Base-by-base conservation (phyloP, 441 rosid genomes). In the Erysimum pusillum region DNA sequence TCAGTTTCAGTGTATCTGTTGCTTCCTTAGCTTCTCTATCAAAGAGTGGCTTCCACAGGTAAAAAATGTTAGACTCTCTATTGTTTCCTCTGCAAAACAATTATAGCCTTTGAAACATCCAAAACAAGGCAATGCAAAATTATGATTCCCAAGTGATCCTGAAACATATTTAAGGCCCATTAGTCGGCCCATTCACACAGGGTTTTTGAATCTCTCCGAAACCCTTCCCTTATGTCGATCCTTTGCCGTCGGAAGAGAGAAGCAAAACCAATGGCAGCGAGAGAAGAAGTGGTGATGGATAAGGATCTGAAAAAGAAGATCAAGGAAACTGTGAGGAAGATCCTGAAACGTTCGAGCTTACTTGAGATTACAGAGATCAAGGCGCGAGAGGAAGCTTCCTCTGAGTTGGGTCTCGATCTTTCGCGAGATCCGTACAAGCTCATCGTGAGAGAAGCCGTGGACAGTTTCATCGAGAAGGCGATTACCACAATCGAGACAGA, bases 371-470 rank as follows among this genome's bases (percentile, higher is more conserved):
- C 83, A 8, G 85, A 86, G 85, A 31, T 56, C 1, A 76, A 78
- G 57, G 84, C 83, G 3, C 74, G 87, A 61, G 81, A 84, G 3
- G 62, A 72, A 46, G 86, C 85, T 42, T 81, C 85, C 4, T 25
- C 74, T 1, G 73, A 82, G 53, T 75, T 86, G 32, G 67, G 28
- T 13, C 78, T 82, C 25, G 82, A 84, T 31, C 85, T 84, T 58
- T 56, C 83, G 2, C 59, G 9, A 13, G 82, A 79, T 34, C 82
- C 82, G 22, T 84, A 79, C 75, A 86, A 81, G 36, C 59, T 71
- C 38, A 28, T 80, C 28, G 85, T 86, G 1, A 73, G 79, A 11
- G 74, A 76, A 15, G 78, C 75, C 4, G 83, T 86, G 6, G 79
- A 79, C 67, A 73, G 71, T 61, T 84, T 79, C 64, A 71, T 86